Evolutionary conservation across 2,329 filamentous ascomycete genomes (phyloP).

Genomic region (Ceratocystis huliohia): DNA sequence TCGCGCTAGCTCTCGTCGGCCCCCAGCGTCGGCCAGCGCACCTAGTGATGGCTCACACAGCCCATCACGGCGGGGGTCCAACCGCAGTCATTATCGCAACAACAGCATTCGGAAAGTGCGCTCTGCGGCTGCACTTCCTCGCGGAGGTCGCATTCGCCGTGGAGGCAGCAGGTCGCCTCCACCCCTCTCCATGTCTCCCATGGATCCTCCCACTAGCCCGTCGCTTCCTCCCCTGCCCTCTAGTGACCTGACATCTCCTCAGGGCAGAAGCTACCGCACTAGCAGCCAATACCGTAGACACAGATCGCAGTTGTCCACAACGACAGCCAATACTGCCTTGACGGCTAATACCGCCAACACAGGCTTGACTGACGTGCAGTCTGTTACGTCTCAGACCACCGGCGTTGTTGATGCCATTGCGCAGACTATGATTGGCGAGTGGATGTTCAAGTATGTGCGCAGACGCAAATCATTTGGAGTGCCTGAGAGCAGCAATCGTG

Average conservation of each 20-base stretch:
- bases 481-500: conserved; percentile 50
- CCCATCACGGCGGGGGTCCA: conserved; percentile 49
- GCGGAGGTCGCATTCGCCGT: conserved; percentile 37
- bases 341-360: conserved; percentile 35
- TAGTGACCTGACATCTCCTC: conserved; percentile 50
- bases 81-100: conserved; percentile 38
- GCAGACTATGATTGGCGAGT: conserved; percentile 95
- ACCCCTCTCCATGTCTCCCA: conserved; percentile 52
- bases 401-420: conserved; percentile 93
- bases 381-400: conserved; percentile 52
- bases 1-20: conserved; percentile 71
- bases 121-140: conserved; percentile 62
- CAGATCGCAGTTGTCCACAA: conserved; percentile 48
- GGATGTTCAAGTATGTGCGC: conserved; percentile 87
- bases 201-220: conserved; percentile 54
- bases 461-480: conserved; percentile 84
- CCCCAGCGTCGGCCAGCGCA: conserved; percentile 51
- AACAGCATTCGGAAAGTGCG: conserved; percentile 69
- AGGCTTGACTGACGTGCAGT: conserved; percentile 29
- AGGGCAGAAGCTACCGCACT: conserved; percentile 23
- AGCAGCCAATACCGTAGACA: conserved; percentile 35
- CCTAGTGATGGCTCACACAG: conserved; percentile 63
- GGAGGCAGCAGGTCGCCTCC: conserved; percentile 47
- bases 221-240: conserved; percentile 58
- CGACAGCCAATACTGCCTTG: conserved; percentile 39